Evolutionary conservation across 257 asterid species (phyloP), one percentile per base, ranked within the genome.

Genomic region (Asclepias syriaca): DNA sequence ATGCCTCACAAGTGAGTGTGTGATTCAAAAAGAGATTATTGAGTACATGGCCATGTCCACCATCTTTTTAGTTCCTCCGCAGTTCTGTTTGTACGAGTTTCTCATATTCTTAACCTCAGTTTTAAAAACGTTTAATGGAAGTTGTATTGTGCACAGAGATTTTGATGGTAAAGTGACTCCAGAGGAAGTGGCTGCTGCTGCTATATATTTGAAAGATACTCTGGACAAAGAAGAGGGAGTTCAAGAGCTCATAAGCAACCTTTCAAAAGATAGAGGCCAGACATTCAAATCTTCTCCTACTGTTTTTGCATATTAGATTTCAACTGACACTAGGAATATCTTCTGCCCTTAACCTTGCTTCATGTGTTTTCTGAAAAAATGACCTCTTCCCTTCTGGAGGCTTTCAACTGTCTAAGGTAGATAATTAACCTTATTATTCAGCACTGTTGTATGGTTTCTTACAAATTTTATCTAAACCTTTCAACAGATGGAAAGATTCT

Each of bases 171-270:
- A 92, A 83, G 94, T 89, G 75, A 90, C 90, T 73, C 86, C 96
- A 2, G 98, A 89, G 80, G 96, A 92, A 79, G 87, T 92, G 71
- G 96, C 96, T 68, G 86, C 96, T 64, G 96, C 98, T 51, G 94
- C 96, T 65, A 43, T 73, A 78, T 90, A 88, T 72, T 85, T 92
- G 85, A 92, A 92, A 76, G 85, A 90, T 84, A 88, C 98, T 72
- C 81, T 92, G 72, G 96, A 86, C 82, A 88, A 83, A 77, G 94
- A 83, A 77, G 94, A 90, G 69, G 98, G 98, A 60, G 81, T 90
- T 72, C 94, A 88, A 71, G 95, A 88, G 76, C 87, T 92, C 57
- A 85, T 89, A 80, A 83, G 94, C 86, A 92, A 79, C 84, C 96
- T 88, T 69, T 85, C 97, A 73, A 90, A 88, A 83, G 97, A 89